Evolutionary conservation across 2,329 filamentous ascomycete genomes (phyloP), one percentile per base, ranked within the genome.

Genomic region (Tolypocladium ophioglossoides): DNA sequence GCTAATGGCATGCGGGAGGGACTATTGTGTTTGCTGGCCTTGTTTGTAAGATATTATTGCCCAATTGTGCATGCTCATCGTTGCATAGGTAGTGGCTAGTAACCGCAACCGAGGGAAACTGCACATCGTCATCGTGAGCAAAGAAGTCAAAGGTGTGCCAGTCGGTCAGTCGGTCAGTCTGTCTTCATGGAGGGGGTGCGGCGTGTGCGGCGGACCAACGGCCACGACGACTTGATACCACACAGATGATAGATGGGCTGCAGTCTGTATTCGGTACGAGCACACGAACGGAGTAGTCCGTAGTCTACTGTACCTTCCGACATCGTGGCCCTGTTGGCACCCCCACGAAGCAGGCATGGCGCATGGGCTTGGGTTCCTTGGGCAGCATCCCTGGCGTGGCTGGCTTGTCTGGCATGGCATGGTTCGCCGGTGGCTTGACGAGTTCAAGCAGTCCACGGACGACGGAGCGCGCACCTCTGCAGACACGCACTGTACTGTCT

Each of bases 1-100:
- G 55, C 53, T 57, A 55, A 58, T 58, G 52, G 52, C 37, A 30
- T 22, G 52, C 39, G 52, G 50, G 50, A 54, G 52, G 50, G 50
- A 54, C 41, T 34, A 34, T 34, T 20, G 18, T 18, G 12, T 34
- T 14, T 27, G 27, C 27, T 34, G 44, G 44, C 27, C 24, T 16
- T 32, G 44, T n/a, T 24, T 11, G 24, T 27, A 5, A 8, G 22
- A 22, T 30, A 32, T 12, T 27, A 27, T 30, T 30, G 27, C 44
- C 30, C 11, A 20, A 6, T n/a, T 20, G 44, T 20, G 27, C 18
- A 34, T 30, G 44, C 16, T 32, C 27, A 7, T 32, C 27, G 27
- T 10, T 5, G 9, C 24, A 46, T 47, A 32, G 39, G 20, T 10
- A 24, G 39, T 20, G 4, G 20, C 8, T 12, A 24, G 12, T 22